These are phyloP conservation scores for Iberis pinnata DNA, from an alignment of 345 rosid species.

Conservation along the genomic window DNA sequence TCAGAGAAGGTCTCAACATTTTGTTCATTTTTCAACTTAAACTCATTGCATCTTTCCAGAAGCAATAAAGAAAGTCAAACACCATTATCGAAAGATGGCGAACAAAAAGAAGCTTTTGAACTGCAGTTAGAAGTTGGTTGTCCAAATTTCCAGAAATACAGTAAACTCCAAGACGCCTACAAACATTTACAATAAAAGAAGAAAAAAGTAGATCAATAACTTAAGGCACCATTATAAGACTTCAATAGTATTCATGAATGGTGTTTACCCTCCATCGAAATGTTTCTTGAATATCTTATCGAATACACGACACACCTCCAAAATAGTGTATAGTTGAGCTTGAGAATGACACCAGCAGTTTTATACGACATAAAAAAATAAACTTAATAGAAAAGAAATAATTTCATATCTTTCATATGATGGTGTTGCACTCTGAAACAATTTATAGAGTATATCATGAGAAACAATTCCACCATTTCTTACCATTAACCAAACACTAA, in stretches of 20 bases:
- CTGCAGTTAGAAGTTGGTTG: slow-evolving; percentile 71
- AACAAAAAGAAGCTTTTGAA: slow-evolving; percentile 73
- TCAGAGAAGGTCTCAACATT: slow-evolving; percentile 37
- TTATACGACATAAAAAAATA: too few relatives aligned
- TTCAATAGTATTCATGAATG: not conserved
- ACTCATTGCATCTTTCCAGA: slow-evolving; percentile 68
- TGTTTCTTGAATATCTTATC: slow-evolving; percentile 86
- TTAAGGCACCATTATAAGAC: not conserved
- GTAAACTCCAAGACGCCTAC: slow-evolving; percentile 73
- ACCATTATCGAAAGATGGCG: slow-evolving; percentile 58
- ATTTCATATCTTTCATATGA: too few relatives aligned
- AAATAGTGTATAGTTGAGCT: slow-evolving; percentile 73
- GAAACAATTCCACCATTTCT: not conserved
- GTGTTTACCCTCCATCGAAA: slow-evolving; percentile 80
- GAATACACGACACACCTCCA: slow-evolving; percentile 81
- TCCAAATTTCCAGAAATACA: slow-evolving; percentile 70
- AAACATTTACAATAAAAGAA: not conserved
- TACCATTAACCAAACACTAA: not conserved
- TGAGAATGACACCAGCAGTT: slow-evolving; percentile 31
- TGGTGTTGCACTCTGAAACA: slow-evolving; percentile 36
- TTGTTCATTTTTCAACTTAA: slow-evolving; percentile 50
- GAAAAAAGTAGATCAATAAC: not conserved
- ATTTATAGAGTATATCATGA: not conserved
- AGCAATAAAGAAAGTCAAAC: slow-evolving; percentile 24
- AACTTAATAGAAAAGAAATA: too few relatives aligned